Base-by-base conservation (phyloP, 176 grass and related monocot genomes). In the Rhynchospora breviuscula region DNA sequence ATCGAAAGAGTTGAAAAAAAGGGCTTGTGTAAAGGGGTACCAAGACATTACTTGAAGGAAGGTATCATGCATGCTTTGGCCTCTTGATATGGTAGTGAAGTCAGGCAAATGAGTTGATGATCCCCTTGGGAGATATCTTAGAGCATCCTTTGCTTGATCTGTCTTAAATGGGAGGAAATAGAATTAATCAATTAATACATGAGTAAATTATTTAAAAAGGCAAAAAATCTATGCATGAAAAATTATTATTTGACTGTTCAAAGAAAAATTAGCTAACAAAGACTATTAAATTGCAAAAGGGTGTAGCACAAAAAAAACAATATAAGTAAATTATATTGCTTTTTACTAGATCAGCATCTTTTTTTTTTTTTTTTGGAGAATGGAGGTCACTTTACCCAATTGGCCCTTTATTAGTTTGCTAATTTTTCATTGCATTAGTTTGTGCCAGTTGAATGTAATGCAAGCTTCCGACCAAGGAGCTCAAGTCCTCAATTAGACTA, bases 41-140 rank as follows among this genome's bases (percentile, higher is more conserved):
- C 83, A 85, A 85, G 83, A 85, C 17, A 85, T 72, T 63, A 85
- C 48, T 63, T 76, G 83, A 10, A 85, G n/a, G 69, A 77, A 85
- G 11, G 3, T 5, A 10, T 18, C 77, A n/a, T 54, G 67, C 45
- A 73, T 84, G 25, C n/a, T 47, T 71, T 68, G 63, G n/a, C 35
- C 67, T 31, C 40, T 40, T 33, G 54, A 80, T 57, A 61, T n/a
- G 26, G 54, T n/a, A 13, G 54, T 11, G 10, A 61, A 19, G 7
- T 63, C 79, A 5, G 22, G 59, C 40, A 63, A 51, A 40, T 63
- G 43, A 0, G 78, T 22, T 0, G 79, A 66, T 60, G n/a, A 2
- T 10, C 18, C 62, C 18, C 56, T 57, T 18, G 79, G 60, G 11
- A 63, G 59, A 63, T 81, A 81, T 64, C 44, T 63, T 8, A 81